Percentiles rank a stretch among this genome's conserved stretches.
Evolutionary conservation across 768 basidiomycete species (phyloP).

Genomic region (Boletus rubroflammeus): DNA sequence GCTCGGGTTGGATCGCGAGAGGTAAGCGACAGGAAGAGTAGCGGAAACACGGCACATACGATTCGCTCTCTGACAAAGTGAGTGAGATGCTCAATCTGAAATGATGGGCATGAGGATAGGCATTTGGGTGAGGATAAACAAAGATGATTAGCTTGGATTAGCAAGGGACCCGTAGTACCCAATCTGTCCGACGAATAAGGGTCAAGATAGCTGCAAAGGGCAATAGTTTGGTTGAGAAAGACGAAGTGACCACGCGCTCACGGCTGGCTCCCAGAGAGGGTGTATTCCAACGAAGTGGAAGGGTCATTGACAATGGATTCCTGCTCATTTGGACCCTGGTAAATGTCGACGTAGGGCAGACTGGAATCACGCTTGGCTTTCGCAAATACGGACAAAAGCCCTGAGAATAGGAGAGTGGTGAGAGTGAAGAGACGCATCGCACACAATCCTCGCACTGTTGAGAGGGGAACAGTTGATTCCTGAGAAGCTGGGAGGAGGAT

Average conservation of each 20-base stretch:
- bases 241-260: neutral
- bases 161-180: neutral
- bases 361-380: neutral
- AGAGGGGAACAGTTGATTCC: neutral
- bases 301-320: neutral
- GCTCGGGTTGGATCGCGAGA: neutral
- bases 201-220: neutral
- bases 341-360: neutral
- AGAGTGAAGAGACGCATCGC: neutral
- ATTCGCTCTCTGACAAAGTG: neutral
- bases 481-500: neutral
- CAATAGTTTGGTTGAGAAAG: neutral
- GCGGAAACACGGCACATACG: neutral
- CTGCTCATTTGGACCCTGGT: neutral
- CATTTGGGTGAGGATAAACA: neutral
- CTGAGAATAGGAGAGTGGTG: neutral
- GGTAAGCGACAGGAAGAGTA: neutral
- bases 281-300: neutral
- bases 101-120: neutral
- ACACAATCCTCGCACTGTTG: no score
- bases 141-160: neutral
- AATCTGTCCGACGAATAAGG: neutral
- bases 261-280: neutral
- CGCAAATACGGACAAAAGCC: neutral
- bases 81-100: neutral